These are phyloP conservation scores for Jaminaea rosea DNA, from an alignment of 1,284 basidiomycete species.

Conservation along the genomic window DNA sequence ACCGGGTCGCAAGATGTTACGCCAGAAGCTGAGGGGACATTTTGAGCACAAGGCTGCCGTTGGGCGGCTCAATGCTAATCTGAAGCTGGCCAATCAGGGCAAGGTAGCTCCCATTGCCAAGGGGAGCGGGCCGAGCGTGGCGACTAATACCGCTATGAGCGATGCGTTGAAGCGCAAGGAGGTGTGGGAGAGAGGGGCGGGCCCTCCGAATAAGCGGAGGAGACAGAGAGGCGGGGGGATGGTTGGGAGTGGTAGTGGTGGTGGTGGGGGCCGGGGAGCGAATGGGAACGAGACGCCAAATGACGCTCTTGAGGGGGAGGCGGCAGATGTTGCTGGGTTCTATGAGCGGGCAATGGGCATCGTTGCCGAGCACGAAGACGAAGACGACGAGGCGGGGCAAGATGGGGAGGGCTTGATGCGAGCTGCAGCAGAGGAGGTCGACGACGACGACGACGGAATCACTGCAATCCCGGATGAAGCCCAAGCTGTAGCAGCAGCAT, in stretches of 20 bases:
- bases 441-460: background rate
- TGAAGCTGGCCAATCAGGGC: conserved; percentile 37
- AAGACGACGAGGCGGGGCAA: background rate
- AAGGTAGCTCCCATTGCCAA: too few relatives aligned
- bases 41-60: conserved; percentile 72
- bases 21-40: conserved; percentile 61
- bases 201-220: conserved; percentile 47
- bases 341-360: conserved; percentile 48
- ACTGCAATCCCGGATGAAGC: too few relatives aligned
- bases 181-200: conserved; percentile 17
- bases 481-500: background rate
- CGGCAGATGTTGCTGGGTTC: conserved; percentile 57
- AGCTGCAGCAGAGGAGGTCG: background rate
- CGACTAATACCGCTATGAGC: too few relatives aligned
- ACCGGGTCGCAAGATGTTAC: conserved; percentile 60
- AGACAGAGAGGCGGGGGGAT: conserved; percentile 43
- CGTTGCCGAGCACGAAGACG: conserved; percentile 14
- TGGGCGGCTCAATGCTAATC: too few relatives aligned
- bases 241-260: conserved; percentile 44
- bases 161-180: conserved; percentile 36
- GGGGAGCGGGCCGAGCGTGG: too few relatives aligned
- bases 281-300: background rate
- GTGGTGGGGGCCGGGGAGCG: conserved; percentile 50
- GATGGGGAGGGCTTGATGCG: background rate
- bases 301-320: conserved; percentile 50